Conservation (phyloP, 495 filamentous ascomycete genomes). For the Penicillium salamii region DNA sequence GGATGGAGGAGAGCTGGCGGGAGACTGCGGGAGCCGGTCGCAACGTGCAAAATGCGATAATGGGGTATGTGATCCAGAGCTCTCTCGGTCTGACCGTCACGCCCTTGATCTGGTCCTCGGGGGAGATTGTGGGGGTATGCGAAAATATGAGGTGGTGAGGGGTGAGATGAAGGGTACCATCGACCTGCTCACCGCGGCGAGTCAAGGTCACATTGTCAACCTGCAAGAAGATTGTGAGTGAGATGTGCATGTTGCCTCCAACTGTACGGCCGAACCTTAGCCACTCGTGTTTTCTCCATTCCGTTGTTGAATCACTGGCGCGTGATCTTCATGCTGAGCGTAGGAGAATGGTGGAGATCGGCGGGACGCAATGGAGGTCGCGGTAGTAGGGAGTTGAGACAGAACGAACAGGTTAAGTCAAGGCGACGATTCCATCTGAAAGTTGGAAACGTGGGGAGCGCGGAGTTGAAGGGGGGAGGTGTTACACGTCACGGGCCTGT, state of each 20-base stretch:
- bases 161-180: constrained; percentile 61
- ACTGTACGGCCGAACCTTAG: constrained; percentile 39
- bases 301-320: constrained; percentile 36
- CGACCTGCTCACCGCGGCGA: constrained; percentile 57
- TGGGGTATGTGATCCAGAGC: constrained; percentile 90
- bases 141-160: constrained; percentile 66
- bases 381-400: not conserved
- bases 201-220: constrained; percentile 64
- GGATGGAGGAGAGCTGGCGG: constrained; percentile 74
- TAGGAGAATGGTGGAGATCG: constrained; percentile 5
- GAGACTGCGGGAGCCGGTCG: constrained; percentile 68
- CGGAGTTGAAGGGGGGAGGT: constrained; percentile 4
- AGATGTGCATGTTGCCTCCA: constrained; percentile 1
- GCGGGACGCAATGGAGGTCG: not conserved
- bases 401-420: too few species aligned
- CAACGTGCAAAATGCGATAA: constrained; percentile 73
- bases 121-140: constrained; percentile 39
- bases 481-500: constrained; percentile 11
- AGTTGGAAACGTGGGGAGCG: not conserved
- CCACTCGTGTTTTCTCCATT: constrained; percentile 58
- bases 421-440: not conserved
- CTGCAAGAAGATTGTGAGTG: constrained; percentile 20
- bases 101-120: constrained; percentile 32
- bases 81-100: constrained; percentile 57
- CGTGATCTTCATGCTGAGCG: constrained; percentile 36